These are phyloP conservation scores for Aspergillus sp. DNA, from an alignment of 2,329 filamentous ascomycete species.

Conservation along the genomic window DNA sequence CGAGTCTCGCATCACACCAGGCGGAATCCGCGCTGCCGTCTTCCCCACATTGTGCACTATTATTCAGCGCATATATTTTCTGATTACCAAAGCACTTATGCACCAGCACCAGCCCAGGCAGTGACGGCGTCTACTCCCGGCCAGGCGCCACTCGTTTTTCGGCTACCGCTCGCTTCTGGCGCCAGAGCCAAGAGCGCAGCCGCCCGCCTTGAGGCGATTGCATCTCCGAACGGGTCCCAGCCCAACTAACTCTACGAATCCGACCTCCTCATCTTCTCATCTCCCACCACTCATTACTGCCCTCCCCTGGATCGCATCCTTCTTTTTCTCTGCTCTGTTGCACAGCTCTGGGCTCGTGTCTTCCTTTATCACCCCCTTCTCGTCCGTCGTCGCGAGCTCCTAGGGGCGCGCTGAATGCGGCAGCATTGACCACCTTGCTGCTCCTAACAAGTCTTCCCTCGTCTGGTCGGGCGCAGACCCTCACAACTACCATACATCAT, in stretches of 20 bases:
- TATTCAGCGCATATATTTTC: neutral
- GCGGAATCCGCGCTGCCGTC: conserved; percentile 32
- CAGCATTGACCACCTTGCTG: conserved; percentile 20
- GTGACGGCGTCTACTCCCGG: neutral
- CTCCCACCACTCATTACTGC: conserved; percentile 1
- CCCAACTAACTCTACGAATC: conserved; percentile 13
- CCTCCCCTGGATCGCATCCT: neutral
- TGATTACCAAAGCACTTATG: neutral
- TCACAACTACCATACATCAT: conserved; percentile 50
- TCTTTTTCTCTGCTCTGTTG: neutral
- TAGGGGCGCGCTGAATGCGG: conserved; percentile 25
- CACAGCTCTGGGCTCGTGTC: neutral
- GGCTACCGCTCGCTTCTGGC: conserved; percentile 36
- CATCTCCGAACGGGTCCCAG: conserved; percentile 8
- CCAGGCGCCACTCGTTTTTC: conserved; percentile 19
- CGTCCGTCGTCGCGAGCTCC: conserved; percentile 13
- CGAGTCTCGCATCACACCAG: conserved; percentile 31
- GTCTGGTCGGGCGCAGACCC: conserved; percentile 9
- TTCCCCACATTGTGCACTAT: neutral
- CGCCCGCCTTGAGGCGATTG: conserved; percentile 19
- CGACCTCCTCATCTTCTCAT: conserved; percentile 9
- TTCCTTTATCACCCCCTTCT: neutral
- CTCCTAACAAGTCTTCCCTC: conserved; percentile 14
- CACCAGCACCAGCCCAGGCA: too few relatives aligned
- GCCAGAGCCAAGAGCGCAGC: conserved; percentile 33